Conservation (phyloP, 805 yeast genomes). For the Pachysolen tannophilus region DNA sequence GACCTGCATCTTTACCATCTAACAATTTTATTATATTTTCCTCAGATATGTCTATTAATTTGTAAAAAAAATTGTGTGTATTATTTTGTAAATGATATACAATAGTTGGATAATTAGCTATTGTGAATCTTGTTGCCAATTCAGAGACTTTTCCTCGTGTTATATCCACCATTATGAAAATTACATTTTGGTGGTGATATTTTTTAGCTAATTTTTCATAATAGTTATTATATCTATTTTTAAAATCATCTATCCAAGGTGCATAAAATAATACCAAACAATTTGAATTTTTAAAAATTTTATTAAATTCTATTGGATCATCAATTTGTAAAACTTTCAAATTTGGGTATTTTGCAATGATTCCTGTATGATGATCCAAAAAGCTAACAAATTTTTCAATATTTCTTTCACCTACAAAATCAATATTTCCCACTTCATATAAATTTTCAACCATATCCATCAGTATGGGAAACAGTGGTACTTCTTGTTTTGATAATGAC, state of each 20-base stretch:
- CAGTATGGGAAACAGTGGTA: neutral
- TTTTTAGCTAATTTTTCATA: conserved; percentile 22
- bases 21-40: conserved; percentile 19
- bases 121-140: conserved; percentile 19
- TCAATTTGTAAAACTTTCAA: conserved; percentile 10
- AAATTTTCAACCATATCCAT: conserved; percentile 29
- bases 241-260: conserved; percentile 28
- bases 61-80: conserved; percentile 10
- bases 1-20: conserved; percentile 23
- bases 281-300: conserved; percentile 11
- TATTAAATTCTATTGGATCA: conserved; percentile 12
- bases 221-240: conserved; percentile 20
- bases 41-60: conserved; percentile 16
- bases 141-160: conserved; percentile 18
- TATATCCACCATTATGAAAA: conserved; percentile 27
- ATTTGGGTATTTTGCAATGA: conserved; percentile 23
- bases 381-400: conserved; percentile 24
- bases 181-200: conserved; percentile 15
- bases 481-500: no score
- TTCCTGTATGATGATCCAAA: conserved; percentile 24
- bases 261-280: conserved; percentile 25
- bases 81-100: conserved; percentile 16
- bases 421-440: conserved; percentile 27
- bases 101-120: conserved; percentile 24
- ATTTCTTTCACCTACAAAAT: conserved; percentile 22